Conservation (phyloP, 1,284 basidiomycete species). For the Sphaerobolus stellatus region DNA sequence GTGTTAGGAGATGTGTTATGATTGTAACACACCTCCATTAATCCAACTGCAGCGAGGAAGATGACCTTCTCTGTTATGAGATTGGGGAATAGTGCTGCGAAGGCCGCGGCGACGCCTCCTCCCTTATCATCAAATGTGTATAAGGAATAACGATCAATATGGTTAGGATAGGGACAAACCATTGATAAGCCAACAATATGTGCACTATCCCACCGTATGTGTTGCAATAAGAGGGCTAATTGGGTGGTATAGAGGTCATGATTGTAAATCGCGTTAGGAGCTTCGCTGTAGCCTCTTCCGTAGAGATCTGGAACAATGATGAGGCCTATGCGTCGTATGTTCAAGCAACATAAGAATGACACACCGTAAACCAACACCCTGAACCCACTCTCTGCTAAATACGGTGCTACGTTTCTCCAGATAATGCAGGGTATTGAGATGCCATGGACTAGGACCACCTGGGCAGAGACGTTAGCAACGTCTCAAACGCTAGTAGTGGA, state of each 20-base stretch:
- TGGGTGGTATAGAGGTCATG: conserved; percentile 65
- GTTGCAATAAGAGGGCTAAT: conserved; percentile 77
- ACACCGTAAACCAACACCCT: conserved; percentile 72
- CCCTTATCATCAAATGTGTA: conserved; percentile 45
- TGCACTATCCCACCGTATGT: conserved; percentile 66
- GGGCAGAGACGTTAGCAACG: neutral
- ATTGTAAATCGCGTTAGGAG: conserved; percentile 65
- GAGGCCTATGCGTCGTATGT: conserved; percentile 12
- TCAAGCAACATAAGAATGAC: conserved; percentile 8
- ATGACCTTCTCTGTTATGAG: conserved; percentile 62
- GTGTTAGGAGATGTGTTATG: too few relatives aligned
- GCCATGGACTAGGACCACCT: conserved; percentile 77
- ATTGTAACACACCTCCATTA: conserved; percentile 53
- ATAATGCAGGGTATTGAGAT: conserved; percentile 73
- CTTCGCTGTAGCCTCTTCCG: conserved; percentile 77
- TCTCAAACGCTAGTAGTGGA: neutral
- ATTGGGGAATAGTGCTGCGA: conserved; percentile 66
- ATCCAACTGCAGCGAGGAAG: conserved; percentile 64
- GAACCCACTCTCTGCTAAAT: conserved; percentile 61
- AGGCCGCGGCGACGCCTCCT: conserved; percentile 68
- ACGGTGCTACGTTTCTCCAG: conserved; percentile 70
- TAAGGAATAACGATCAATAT: neutral
- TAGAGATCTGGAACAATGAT: conserved; percentile 58
- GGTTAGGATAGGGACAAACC: conserved; percentile 46
- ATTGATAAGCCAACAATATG: conserved; percentile 70